Evolutionary conservation across 2,329 filamentous ascomycete species (phyloP), one percentile per base, ranked within the genome.

Genomic region (Cryoendolithus antarcticus): DNA sequence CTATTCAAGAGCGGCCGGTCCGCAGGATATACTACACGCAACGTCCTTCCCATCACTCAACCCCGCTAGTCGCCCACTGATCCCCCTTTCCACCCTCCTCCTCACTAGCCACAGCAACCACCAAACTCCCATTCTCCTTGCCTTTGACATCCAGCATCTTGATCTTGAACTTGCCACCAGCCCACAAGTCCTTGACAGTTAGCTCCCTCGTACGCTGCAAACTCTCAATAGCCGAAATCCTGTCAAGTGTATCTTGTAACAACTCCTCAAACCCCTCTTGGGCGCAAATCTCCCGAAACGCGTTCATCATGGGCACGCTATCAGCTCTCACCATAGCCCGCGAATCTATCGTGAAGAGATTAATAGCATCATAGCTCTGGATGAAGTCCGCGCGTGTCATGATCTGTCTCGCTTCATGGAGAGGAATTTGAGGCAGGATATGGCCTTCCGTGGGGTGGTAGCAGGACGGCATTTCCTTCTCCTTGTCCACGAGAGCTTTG

Each of bases 301-400:
- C 91, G 35, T 78, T 77, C 61, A 93, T 86, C 91, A 98, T 98
- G 2, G 91, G 91, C 15, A 98, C 89, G 2, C 81, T 89, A 59
- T 93, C 89, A 1, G 91, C 91, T 34, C 91, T 78, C 6, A 98
- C 91, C 58, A 82, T 81, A 10, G 88, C 86, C 31, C 74, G 72
- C 42, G 80, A 85, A 44, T 93, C 89, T 54, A 98, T 96, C 46
- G 84, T 91, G 63, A 96, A 95, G 43, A 98, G 75, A 57, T 96
- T 96, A 43, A 91, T 75, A 47, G 91, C 84, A 63, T 98, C 91
- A 56, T 96, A 88, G 44, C 78, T 72, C 49, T 91, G 79, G 53
- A 96, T 89, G 59, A 96, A 98, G 61, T 98, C 91, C 43, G 86
- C 81, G 38, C 91, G 74, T 9, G 91, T 96, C 89, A 95, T 95